Evolutionary conservation across 257 asterid species (phyloP).

Genomic region (Solanum tarijense): DNA sequence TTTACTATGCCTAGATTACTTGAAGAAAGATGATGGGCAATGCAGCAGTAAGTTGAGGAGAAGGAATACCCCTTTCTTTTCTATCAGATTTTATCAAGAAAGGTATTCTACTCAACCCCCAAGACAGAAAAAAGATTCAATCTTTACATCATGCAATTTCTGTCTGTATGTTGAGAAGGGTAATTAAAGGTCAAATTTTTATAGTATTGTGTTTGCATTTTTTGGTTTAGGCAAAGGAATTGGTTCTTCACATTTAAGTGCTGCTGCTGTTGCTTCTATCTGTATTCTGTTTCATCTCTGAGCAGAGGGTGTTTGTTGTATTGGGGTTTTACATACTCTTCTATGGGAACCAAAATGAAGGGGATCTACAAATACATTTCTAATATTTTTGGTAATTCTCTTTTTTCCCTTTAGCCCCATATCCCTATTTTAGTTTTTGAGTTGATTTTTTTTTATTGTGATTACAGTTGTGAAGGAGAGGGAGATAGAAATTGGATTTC

Average conservation of each 20-base stretch:
- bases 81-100: constrained; percentile 12
- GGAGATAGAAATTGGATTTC: constrained; percentile 72
- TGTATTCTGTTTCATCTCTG: constrained; percentile 11
- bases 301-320: constrained; percentile 12
- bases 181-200: background rate
- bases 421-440: background rate
- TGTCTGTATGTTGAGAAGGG: background rate
- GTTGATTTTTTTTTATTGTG: background rate
- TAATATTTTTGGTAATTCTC: constrained; percentile 48
- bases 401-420: background rate
- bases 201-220: constrained; percentile 10
- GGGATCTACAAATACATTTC: constrained; percentile 69
- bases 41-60: constrained; percentile 27
- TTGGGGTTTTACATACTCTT: background rate
- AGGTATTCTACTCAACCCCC: constrained; percentile 14
- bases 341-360: constrained; percentile 60
- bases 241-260: constrained; percentile 1
- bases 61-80: constrained; percentile 27
- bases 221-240: constrained; percentile 29
- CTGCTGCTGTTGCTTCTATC: constrained; percentile 21
- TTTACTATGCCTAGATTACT: constrained; percentile 5
- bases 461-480: constrained; percentile 52
- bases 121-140: background rate
- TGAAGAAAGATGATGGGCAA: constrained; percentile 18
- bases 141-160: background rate